Conservation (phyloP, 2,329 filamentous ascomycete species). For the Biscogniauxia mediterranea region DNA sequence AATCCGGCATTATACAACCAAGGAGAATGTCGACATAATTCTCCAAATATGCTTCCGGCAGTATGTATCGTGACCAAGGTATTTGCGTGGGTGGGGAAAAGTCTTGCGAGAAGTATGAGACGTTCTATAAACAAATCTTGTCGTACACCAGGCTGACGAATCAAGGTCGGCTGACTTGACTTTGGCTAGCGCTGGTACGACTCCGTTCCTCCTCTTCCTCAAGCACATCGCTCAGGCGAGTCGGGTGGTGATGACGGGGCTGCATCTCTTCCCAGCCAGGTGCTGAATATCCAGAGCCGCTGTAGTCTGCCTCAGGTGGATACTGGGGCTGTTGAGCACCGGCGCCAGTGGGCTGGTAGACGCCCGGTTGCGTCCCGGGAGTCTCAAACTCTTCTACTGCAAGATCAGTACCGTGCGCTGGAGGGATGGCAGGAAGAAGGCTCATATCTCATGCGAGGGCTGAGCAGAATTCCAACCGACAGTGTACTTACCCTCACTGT, state of each 20-base stretch:
- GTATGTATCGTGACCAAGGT: not conserved
- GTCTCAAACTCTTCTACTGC: conserved; percentile 59
- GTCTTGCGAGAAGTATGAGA: not conserved
- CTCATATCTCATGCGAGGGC: conserved; percentile 43
- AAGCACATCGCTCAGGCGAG: conserved; percentile 82
- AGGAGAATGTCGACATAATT: conserved; percentile 5
- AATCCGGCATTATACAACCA: conserved; percentile 5
- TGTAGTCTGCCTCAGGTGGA: conserved; percentile 56
- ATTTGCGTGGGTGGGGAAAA: not conserved
- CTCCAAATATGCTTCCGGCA: conserved; percentile 1
- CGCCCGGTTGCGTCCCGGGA: conserved; percentile 41
- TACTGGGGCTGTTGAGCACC: conserved; percentile 34
- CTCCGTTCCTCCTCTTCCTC: conserved; percentile 82
- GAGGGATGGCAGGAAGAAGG: conserved; percentile 41
- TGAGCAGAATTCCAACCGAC: conserved; percentile 58
- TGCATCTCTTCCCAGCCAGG: conserved; percentile 71
- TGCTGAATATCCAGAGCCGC: conserved; percentile 63
- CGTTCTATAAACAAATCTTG: not conserved
- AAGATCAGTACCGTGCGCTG: conserved; percentile 50
- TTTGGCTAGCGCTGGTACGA: conserved; percentile 69
- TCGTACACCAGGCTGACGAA: not conserved
- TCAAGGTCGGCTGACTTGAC: conserved; percentile 52
- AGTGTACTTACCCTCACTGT: conserved; percentile 70
- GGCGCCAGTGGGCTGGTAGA: conserved; percentile 32
- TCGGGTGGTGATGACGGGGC: conserved; percentile 82